A percentile compares a stretch with the other conserved stretches of the same genome.
Conservation (phyloP, 2,329 filamentous ascomycete species). For the Paecilomyces dactylethromorphus region DNA sequence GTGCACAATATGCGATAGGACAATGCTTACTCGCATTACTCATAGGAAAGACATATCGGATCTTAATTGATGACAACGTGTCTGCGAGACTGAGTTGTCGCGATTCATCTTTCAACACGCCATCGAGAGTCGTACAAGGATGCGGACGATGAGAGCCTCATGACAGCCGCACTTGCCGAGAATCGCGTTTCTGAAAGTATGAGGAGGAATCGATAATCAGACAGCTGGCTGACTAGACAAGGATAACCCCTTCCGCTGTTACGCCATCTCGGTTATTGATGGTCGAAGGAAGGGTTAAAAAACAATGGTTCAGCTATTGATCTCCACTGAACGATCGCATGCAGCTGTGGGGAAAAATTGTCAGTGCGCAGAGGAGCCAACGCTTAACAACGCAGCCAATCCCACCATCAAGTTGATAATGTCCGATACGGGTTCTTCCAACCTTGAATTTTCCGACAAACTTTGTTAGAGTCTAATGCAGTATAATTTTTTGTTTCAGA, state of each 20-base stretch:
- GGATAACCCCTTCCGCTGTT: not conserved
- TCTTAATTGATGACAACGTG: not conserved
- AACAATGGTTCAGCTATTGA: not conserved
- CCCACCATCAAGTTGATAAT: not conserved
- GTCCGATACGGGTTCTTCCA: not conserved
- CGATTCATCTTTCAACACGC: not conserved
- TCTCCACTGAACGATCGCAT: not conserved
- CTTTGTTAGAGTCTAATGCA: not conserved
- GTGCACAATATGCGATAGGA: constrained; percentile 3
- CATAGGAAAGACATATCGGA: not conserved
- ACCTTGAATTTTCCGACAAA: not conserved
- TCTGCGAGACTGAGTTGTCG: not conserved
- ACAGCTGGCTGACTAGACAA: not conserved
- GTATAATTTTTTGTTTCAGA: not conserved
- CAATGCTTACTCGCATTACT: not conserved
- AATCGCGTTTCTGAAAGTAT: constrained; percentile 6
- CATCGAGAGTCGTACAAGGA: not conserved
- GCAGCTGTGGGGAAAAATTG: not conserved
- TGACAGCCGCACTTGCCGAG: constrained; percentile 1
- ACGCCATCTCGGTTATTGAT: not conserved
- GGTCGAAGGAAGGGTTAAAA: not conserved
- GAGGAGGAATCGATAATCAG: not conserved
- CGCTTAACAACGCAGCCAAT: not conserved
- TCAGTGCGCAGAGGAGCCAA: not conserved
- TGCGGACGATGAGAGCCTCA: not conserved